A percentile compares a stretch with the other conserved stretches of the same genome.
phyloP scores from a whole-genome alignment of 2,329 filamentous ascomycete species.

The Dothideomycetes sp. region DNA sequence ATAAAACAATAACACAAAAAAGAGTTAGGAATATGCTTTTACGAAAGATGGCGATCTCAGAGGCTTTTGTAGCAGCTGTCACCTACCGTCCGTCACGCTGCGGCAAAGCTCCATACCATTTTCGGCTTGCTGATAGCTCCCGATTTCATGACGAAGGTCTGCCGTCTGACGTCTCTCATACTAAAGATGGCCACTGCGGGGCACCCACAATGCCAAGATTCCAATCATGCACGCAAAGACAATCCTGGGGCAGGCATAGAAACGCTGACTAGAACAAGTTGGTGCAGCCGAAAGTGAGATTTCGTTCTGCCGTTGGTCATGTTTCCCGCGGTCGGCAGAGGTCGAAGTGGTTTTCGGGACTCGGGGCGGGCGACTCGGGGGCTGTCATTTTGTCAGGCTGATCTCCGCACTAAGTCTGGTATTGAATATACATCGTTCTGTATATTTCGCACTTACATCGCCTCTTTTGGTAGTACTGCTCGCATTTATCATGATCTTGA shows the following conservation, averaged over 20 bases:
- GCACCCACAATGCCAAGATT: not conserved
- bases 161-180: constrained; percentile 1
- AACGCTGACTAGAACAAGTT: constrained; percentile 8
- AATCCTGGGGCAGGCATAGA: constrained; percentile 3
- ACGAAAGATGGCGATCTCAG: constrained; percentile 1
- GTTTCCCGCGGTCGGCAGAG: constrained; percentile 5
- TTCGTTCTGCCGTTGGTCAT: constrained; percentile 9
- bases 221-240: constrained; percentile 9
- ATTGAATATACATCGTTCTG: no score
- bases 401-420: no score
- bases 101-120: constrained; percentile 10
- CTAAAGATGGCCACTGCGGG: constrained; percentile 9
- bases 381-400: no score
- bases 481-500: no score
- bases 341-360: constrained; percentile 11
- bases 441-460: no score
- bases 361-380: not conserved
- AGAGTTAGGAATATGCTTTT: not conserved
- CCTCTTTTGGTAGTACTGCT: no score
- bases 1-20: not conserved
- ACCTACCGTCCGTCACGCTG: not conserved
- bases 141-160: constrained; percentile 6
- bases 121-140: constrained; percentile 9
- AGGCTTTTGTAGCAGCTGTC: constrained; percentile 3
- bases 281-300: constrained; percentile 3